phyloP scores from a whole-genome alignment of 768 basidiomycete species.

The Suillus occidentalis region DNA sequence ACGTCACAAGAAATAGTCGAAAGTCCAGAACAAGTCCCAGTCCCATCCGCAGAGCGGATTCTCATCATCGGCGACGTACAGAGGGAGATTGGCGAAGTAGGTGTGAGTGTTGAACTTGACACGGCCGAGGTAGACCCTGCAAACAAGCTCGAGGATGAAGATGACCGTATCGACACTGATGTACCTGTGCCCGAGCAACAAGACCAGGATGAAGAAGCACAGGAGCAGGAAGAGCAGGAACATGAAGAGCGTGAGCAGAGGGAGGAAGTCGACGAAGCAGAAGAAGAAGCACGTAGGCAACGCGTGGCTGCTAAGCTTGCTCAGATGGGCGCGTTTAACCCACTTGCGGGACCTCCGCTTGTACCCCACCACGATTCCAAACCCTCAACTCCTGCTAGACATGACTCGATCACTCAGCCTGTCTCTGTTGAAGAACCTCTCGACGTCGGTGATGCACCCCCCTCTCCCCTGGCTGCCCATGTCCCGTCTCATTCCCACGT shows the following conservation, averaged over 20 bases:
- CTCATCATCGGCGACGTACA: slow-evolving; percentile 14
- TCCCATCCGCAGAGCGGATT: slow-evolving; percentile 4
- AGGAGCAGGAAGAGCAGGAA: slow-evolving; percentile 7
- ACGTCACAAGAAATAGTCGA: slow-evolving; percentile 4
- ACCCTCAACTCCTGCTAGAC: not conserved
- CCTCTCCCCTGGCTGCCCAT: slow-evolving; percentile 15
- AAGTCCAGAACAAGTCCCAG: slow-evolving; percentile 6
- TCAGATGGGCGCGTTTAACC: slow-evolving; percentile 63
- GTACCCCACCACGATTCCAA: slow-evolving; percentile 16
- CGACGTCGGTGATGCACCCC: slow-evolving; percentile 19
- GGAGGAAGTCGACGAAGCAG: slow-evolving; percentile 39
- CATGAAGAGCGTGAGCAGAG: slow-evolving; percentile 14
- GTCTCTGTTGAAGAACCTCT: slow-evolving; percentile 9
- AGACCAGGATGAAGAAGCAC: slow-evolving; percentile 11
- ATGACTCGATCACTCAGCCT: slow-evolving; percentile 13
- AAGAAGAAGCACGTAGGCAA: slow-evolving; percentile 52
- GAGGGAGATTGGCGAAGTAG: slow-evolving; percentile 13
- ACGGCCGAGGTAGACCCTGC: slow-evolving; percentile 12
- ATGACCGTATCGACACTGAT: slow-evolving; percentile 11
- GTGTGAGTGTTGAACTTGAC: slow-evolving; percentile 7
- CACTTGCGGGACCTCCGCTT: slow-evolving; percentile 43
- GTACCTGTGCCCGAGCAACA: slow-evolving; percentile 9
- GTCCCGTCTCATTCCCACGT: slow-evolving; percentile 11
- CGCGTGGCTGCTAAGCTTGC: slow-evolving; percentile 61
- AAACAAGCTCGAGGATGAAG: slow-evolving; percentile 17